Conservation (phyloP, 2,329 filamentous ascomycete species). For the Phialemoniopsis sp. region DNA sequence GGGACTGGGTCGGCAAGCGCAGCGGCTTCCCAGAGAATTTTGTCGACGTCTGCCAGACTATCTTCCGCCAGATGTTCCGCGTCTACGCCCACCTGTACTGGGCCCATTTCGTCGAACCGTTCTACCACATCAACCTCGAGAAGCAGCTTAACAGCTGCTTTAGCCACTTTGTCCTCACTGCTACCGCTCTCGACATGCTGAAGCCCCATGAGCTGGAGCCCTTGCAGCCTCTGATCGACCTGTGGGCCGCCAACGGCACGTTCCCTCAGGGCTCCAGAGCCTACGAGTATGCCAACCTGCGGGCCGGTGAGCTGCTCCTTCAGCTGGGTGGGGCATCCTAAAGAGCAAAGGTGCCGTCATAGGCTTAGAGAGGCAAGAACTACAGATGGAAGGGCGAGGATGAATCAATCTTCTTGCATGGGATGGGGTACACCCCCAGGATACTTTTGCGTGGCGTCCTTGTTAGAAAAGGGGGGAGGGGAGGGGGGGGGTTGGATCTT, state of each 20-base stretch:
- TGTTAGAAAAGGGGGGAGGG: too few relatives aligned
- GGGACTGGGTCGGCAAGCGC: conserved; percentile 72
- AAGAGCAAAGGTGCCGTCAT: too few relatives aligned
- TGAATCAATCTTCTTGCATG: too few relatives aligned
- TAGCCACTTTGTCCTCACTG: conserved; percentile 65
- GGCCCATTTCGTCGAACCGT: conserved; percentile 72
- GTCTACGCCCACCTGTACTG: conserved; percentile 89
- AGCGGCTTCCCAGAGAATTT: conserved; percentile 79
- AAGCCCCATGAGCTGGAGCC: conserved; percentile 76
- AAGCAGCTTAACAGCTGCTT: conserved; percentile 71
- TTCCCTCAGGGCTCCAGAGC: conserved; percentile 61
- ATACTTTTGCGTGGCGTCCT: too few relatives aligned
- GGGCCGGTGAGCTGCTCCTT: conserved; percentile 35
- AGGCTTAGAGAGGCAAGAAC: too few relatives aligned
- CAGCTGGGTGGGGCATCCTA: too few relatives aligned
- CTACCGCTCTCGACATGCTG: conserved; percentile 65
- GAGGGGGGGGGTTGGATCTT: too few relatives aligned
- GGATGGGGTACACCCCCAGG: too few relatives aligned
- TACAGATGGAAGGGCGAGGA: too few relatives aligned
- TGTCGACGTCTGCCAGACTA: conserved; percentile 72
- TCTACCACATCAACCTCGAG: conserved; percentile 65
- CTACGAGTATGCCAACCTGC: conserved; percentile 45
- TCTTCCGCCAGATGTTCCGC: conserved; percentile 86
- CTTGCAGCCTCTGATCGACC: conserved; percentile 76
- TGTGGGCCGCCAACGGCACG: conserved; percentile 74